A percentile compares a stretch with the other conserved stretches of the same genome.
These are phyloP conservation scores for Euptelea pleiosperma DNA, from an alignment of 164 flowering plant genomes.

Conservation along the genomic window DNA sequence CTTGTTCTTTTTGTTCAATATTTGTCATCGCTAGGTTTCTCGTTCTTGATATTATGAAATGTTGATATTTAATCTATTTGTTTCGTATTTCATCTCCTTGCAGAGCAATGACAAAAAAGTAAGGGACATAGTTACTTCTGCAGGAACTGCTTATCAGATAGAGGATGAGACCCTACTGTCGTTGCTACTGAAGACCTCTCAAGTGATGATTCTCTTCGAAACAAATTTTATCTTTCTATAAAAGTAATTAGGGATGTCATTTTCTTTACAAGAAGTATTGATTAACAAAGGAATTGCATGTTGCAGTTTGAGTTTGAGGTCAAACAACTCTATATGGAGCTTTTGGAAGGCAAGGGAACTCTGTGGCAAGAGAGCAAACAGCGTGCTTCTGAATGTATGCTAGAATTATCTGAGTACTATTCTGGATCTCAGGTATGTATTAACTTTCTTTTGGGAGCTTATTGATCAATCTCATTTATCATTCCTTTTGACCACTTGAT, in stretches of 20 bases:
- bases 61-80: neutral
- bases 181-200: constrained; percentile 23
- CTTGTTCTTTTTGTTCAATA: neutral
- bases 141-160: constrained; percentile 21
- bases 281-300: neutral
- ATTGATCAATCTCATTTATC: neutral
- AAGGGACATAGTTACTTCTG: constrained; percentile 22
- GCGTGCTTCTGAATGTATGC: constrained; percentile 15
- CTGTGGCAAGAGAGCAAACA: constrained; percentile 20
- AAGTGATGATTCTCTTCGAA: constrained; percentile 15
- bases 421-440: constrained; percentile 17
- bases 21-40: neutral
- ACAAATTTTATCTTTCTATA: neutral
- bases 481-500: neutral
- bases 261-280: neutral
- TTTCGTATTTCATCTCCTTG: constrained; percentile 7
- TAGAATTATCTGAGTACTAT: constrained; percentile 20
- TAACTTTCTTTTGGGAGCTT: neutral
- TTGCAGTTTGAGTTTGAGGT: constrained; percentile 30
- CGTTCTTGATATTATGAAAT: neutral
- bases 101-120: constrained; percentile 21
- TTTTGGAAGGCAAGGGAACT: constrained; percentile 20
- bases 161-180: constrained; percentile 19
- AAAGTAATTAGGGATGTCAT: neutral
- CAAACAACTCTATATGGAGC: constrained; percentile 20